Evolutionary conservation across 495 filamentous ascomycete genomes (phyloP).

Genomic region (Lophiotrema nucula): DNA sequence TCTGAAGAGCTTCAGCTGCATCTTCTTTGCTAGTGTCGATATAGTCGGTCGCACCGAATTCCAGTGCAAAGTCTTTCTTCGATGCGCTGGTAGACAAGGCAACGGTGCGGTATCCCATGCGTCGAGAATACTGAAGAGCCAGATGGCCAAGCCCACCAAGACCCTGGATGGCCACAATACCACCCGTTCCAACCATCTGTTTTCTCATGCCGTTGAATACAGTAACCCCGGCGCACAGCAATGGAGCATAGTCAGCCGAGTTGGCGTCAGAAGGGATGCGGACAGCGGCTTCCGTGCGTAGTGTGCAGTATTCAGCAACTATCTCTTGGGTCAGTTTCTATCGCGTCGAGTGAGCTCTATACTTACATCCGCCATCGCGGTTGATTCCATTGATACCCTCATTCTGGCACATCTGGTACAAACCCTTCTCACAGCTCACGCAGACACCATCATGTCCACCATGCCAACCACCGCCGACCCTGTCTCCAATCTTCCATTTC

Average conservation of each 20-base stretch:
- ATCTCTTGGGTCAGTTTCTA: no score
- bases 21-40: conserved; percentile 60
- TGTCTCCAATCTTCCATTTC: conserved; percentile 44
- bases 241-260: conserved; percentile 60
- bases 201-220: conserved; percentile 70
- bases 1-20: conserved; percentile 50
- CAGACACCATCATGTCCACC: conserved; percentile 49
- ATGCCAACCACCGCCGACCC: conserved; percentile 46
- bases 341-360: no score
- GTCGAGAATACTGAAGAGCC: conserved; percentile 63
- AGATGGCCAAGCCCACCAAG: conserved; percentile 68
- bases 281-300: conserved; percentile 63
- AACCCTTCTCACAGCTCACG: conserved; percentile 43
- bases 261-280: conserved; percentile 58
- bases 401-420: conserved; percentile 49
- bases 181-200: conserved; percentile 56
- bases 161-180: conserved; percentile 47
- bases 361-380: conserved; percentile 47
- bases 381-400: conserved; percentile 43
- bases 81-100: conserved; percentile 57
- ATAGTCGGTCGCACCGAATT: conserved; percentile 68
- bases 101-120: conserved; percentile 64
- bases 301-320: conserved; percentile 62
- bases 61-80: conserved; percentile 59
- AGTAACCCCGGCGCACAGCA: conserved; percentile 71